Percentiles rank a stretch among this genome's conserved stretches.
Evolutionary conservation across 2,329 filamentous ascomycete species (phyloP).

Genomic region (Talaromyces sp.): DNA sequence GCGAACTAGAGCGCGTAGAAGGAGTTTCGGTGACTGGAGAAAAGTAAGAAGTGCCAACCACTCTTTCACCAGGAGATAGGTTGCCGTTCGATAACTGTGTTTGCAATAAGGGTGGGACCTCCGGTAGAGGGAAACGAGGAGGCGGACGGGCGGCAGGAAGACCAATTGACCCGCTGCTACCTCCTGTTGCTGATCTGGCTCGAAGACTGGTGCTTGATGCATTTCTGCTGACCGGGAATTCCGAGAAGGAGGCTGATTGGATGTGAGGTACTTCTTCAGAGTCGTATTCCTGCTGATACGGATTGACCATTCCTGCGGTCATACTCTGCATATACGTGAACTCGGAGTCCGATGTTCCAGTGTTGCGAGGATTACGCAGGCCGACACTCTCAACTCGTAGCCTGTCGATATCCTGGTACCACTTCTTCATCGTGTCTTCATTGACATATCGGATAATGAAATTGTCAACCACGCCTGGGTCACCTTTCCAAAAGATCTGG

Average conservation of each 20-base stretch:
- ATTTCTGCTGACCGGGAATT: constrained; percentile 61
- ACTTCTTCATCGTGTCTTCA: constrained; percentile 90
- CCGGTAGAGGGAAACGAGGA: constrained; percentile 68
- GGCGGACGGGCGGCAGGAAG: constrained; percentile 50
- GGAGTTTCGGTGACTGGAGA: constrained; percentile 73
- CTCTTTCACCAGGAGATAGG: constrained; percentile 59
- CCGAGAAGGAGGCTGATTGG: constrained; percentile 41
- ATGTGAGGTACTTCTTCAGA: constrained; percentile 49
- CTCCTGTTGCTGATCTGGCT: constrained; percentile 71
- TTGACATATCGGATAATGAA: constrained; percentile 92
- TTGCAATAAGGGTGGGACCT: constrained; percentile 66
- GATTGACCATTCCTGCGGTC: constrained; percentile 64
- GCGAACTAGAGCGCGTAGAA: constrained; percentile 54
- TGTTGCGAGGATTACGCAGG: constrained; percentile 50
- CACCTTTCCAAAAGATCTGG: constrained; percentile 98
- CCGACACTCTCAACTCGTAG: constrained; percentile 63
- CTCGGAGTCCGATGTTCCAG: constrained; percentile 61
- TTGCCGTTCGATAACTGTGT: constrained; percentile 50
- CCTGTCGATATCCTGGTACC: constrained; percentile 73
- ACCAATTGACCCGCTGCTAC: constrained; percentile 41
- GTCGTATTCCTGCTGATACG: constrained; percentile 65
- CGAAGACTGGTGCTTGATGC: constrained; percentile 72
- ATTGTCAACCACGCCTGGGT: constrained; percentile 91
- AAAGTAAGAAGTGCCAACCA: constrained; percentile 78
- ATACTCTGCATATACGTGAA: constrained; percentile 77